A percentile compares a stretch with the other conserved stretches of the same genome.
Evolutionary conservation across 805 yeast species (phyloP).

Genomic region (Candida parachauliodes): DNA sequence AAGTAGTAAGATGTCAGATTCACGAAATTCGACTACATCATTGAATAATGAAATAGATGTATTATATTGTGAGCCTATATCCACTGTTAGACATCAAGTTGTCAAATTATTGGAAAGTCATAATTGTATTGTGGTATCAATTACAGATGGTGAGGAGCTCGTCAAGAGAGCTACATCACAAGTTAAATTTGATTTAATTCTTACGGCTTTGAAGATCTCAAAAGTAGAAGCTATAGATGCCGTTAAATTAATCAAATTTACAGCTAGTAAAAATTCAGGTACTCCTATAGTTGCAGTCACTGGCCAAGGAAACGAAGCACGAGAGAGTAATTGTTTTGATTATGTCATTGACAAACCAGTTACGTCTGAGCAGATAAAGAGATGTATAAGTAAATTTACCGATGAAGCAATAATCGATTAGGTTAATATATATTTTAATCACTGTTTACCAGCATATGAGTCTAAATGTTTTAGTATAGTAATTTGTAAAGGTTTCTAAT

Average conservation of each 20-base stretch:
- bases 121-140: slow-evolving; percentile 79
- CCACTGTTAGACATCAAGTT: slow-evolving; percentile 69
- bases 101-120: slow-evolving; percentile 58
- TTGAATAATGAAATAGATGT: slow-evolving; percentile 51
- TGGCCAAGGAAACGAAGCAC: slow-evolving; percentile 66
- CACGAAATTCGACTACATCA: slow-evolving; percentile 1
- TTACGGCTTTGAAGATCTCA: slow-evolving; percentile 68
- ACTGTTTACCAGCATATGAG: too few species aligned
- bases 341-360: slow-evolving; percentile 74
- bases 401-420: slow-evolving; percentile 9
- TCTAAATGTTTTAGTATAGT: too few species aligned
- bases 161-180: slow-evolving; percentile 78
- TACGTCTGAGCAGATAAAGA: slow-evolving; percentile 18
- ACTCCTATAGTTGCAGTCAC: slow-evolving; percentile 80
- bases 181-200: slow-evolving; percentile 77
- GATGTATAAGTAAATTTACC: slow-evolving; percentile 18
- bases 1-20: slow-evolving; percentile 32
- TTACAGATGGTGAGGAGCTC: slow-evolving; percentile 77
- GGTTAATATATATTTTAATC: too few species aligned
- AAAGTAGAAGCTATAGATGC: slow-evolving; percentile 73
- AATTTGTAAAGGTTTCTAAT: too few species aligned
- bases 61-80: slow-evolving; percentile 81
- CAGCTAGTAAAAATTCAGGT: slow-evolving; percentile 70
- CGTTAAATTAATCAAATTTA: slow-evolving; percentile 67
- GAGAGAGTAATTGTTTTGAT: slow-evolving; percentile 51